Conservation (phyloP, 75 land plant genomes). For the Larix kaempferi region DNA sequence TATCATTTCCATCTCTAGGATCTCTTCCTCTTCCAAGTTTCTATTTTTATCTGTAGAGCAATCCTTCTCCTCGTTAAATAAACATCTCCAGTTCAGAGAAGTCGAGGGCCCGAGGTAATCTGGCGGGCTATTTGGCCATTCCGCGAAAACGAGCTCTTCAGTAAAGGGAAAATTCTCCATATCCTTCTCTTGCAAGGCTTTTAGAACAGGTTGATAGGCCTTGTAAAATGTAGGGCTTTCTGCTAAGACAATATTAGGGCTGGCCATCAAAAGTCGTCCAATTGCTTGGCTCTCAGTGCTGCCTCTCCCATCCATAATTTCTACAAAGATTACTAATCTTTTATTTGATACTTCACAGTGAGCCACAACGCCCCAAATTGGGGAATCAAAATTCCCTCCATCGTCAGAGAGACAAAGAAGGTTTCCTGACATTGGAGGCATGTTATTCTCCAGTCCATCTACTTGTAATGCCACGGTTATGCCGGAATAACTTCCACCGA, state of each 20-base stretch:
- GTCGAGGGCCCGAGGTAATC: slow-evolving; percentile 17
- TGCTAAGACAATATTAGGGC: slow-evolving; percentile 18
- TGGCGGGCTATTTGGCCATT: slow-evolving; percentile 14
- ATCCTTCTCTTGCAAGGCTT: slow-evolving; percentile 20
- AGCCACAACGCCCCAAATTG: slow-evolving; percentile 26
- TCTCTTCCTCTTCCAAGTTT: too few relatives aligned
- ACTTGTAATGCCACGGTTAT: too few relatives aligned
- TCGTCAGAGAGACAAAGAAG: slow-evolving; percentile 20
- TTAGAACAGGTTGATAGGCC: slow-evolving; percentile 27
- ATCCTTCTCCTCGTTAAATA: slow-evolving; percentile 2
- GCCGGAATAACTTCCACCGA: too few relatives aligned
- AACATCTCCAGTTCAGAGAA: slow-evolving; percentile 18
- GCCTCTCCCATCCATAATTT: slow-evolving; percentile 8
- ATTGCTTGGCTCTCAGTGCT: not conserved
- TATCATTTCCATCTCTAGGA: not conserved
- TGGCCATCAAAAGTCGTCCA: not conserved
- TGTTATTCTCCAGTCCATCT: too few relatives aligned
- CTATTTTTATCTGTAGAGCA: too few relatives aligned
- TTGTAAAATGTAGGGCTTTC: slow-evolving; percentile 31
- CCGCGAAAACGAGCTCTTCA: slow-evolving; percentile 15
- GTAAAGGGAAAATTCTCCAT: slow-evolving; percentile 20
- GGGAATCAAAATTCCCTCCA: slow-evolving; percentile 14
- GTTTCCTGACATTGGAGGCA: slow-evolving; percentile 3
- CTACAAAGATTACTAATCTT: slow-evolving; percentile 5
- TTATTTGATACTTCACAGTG: slow-evolving; percentile 10